A percentile compares a stretch with the other conserved stretches of the same genome.
These are phyloP conservation scores for Spatholobus suberectus DNA, from an alignment of 306 rosid genomes.

Conservation along the genomic window DNA sequence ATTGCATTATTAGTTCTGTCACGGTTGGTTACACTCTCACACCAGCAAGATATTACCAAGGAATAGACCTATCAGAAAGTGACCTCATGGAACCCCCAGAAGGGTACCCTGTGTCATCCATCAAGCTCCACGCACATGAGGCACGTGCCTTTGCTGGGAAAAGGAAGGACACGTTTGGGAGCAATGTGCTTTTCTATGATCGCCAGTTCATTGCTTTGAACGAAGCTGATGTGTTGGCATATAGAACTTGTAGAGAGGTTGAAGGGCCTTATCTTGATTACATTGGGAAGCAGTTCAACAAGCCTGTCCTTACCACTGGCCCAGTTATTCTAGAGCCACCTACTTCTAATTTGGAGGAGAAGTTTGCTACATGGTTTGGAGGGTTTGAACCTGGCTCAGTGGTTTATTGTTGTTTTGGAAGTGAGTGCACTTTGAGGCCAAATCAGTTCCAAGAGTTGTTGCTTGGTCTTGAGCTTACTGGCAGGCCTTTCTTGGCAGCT, in stretches of 20 bases:
- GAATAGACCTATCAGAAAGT: not conserved
- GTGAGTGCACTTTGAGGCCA: constrained; percentile 41
- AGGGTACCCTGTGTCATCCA: constrained; percentile 44
- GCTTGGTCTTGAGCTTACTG: constrained; percentile 45
- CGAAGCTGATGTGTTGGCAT: constrained; percentile 40
- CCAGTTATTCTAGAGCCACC: constrained; percentile 38
- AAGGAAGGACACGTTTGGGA: not conserved
- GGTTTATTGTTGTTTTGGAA: constrained; percentile 50
- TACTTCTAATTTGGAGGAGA: constrained; percentile 39
- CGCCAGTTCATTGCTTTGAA: constrained; percentile 9
- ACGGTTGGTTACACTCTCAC: constrained; percentile 29
- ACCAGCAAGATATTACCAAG: not conserved
- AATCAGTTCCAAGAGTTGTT: constrained; percentile 39
- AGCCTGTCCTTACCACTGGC: constrained; percentile 36
- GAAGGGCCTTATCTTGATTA: constrained; percentile 52
- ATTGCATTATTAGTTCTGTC: constrained; percentile 26
- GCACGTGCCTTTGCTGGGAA: constrained; percentile 11
- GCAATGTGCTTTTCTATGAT: constrained; percentile 42
- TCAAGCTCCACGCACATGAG: constrained; percentile 37
- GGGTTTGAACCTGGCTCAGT: constrained; percentile 31
- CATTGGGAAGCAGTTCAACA: constrained; percentile 29
- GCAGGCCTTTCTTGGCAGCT: constrained; percentile 44
- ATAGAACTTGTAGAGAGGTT: constrained; percentile 43
- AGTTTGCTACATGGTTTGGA: constrained; percentile 28
- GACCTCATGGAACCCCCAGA: constrained; percentile 44